These are phyloP conservation scores for Aspergillus diversus DNA, from an alignment of 495 filamentous ascomycete species.

Conservation along the genomic window DNA sequence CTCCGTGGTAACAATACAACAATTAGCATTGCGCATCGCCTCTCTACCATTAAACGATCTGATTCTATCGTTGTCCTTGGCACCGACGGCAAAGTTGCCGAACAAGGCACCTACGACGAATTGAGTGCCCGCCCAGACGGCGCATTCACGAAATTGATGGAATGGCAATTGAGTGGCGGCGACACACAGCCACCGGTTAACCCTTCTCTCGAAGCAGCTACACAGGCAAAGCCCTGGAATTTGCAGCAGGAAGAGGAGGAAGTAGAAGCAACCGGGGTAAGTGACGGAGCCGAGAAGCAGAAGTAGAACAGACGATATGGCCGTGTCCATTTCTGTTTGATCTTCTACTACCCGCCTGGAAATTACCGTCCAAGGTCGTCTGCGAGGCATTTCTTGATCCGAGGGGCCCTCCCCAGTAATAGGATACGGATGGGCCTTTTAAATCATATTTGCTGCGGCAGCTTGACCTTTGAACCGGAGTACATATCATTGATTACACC, in stretches of 20 bases:
- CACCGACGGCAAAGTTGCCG: slow-evolving; percentile 82
- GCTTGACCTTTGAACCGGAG: slow-evolving; percentile 4
- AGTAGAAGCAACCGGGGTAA: slow-evolving; percentile 14
- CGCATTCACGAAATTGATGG: slow-evolving; percentile 93
- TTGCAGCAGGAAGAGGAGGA: slow-evolving; percentile 33
- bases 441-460: no score
- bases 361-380: no score
- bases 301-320: slow-evolving; percentile 8
- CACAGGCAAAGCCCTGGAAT: slow-evolving; percentile 41
- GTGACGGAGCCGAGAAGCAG: slow-evolving; percentile 13
- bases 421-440: no score
- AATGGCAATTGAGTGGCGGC: slow-evolving; percentile 95
- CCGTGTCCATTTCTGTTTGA: no score
- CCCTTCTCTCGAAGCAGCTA: slow-evolving; percentile 25
- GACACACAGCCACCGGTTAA: slow-evolving; percentile 47
- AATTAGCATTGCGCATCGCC: slow-evolving; percentile 92
- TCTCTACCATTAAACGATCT: slow-evolving; percentile 93
- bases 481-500: neutral
- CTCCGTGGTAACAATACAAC: slow-evolving; percentile 89
- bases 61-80: slow-evolving; percentile 90
- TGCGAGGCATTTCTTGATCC: no score
- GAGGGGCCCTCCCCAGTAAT: no score
- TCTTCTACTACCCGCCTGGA: no score
- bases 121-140: slow-evolving; percentile 72
- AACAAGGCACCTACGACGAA: slow-evolving; percentile 81